Conservation (phyloP, 1,139 yeast genomes). For the Pichia sp. region DNA sequence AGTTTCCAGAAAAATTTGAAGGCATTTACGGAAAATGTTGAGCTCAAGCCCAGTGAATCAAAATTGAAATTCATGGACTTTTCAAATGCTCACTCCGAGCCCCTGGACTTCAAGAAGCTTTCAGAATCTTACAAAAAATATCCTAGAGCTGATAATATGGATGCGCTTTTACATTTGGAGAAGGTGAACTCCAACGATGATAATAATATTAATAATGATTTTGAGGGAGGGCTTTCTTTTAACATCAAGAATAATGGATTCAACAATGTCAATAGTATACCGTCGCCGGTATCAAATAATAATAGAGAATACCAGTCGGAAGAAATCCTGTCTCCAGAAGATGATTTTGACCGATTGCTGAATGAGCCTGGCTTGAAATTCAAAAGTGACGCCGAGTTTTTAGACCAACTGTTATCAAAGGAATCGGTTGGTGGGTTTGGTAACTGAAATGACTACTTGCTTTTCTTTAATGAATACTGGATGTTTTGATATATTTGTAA, state of each 20-base stretch:
- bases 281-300: conserved; percentile 3
- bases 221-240: neutral
- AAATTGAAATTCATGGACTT: conserved; percentile 18
- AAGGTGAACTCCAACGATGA: conserved; percentile 1
- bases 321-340: conserved; percentile 1
- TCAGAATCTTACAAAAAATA: conserved; percentile 9
- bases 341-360: conserved; percentile 7
- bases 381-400: conserved; percentile 17
- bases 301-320: neutral
- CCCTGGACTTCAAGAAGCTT: conserved; percentile 15
- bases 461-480: neutral
- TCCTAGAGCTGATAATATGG: conserved; percentile 4
- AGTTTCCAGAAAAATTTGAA: conserved; percentile 10
- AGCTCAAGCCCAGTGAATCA: conserved; percentile 10
- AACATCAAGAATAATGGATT: neutral
- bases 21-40: conserved; percentile 13
- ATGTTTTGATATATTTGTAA: neutral
- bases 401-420: conserved; percentile 15
- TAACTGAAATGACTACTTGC: neutral
- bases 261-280: neutral
- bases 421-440: conserved; percentile 6
- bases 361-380: conserved; percentile 13
- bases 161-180: neutral
- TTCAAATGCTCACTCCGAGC: conserved; percentile 12
- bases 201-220: neutral